These are phyloP conservation scores for Aspergillus sp. DNA, from an alignment of 2,329 filamentous ascomycete genomes.

Conservation along the genomic window DNA sequence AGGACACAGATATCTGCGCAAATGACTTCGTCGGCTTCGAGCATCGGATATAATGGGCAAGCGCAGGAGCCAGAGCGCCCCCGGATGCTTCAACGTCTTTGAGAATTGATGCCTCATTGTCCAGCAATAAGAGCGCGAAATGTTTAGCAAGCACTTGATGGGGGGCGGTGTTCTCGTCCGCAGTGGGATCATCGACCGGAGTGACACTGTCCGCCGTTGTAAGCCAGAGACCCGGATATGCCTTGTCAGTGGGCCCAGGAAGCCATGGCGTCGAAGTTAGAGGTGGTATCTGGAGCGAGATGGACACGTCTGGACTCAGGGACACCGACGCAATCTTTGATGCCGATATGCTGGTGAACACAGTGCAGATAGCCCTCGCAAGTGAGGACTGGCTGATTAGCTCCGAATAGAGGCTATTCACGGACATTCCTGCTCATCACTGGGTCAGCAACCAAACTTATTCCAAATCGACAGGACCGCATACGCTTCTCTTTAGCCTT, in stretches of 20 bases:
- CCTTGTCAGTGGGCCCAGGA: conserved; percentile 66
- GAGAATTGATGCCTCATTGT: conserved; percentile 79
- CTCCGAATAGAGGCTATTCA: conserved; percentile 44
- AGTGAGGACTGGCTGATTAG: conserved; percentile 67
- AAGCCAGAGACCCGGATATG: conserved; percentile 76
- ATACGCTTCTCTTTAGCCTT: conserved; percentile 67
- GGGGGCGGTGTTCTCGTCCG: conserved; percentile 59
- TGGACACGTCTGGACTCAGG: conserved; percentile 64
- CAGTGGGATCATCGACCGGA: conserved; percentile 62
- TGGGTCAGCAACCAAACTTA: conserved; percentile 16
- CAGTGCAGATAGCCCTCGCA: conserved; percentile 76
- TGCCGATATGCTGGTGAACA: conserved; percentile 77
- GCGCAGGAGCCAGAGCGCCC: conserved; percentile 71
- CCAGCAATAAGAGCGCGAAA: conserved; percentile 80
- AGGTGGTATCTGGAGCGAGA: conserved; percentile 65
- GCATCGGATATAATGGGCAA: conserved; percentile 70
- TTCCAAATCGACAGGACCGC: conserved; percentile 9
- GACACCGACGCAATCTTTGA: conserved; percentile 85
- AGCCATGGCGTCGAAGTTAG: conserved; percentile 70
- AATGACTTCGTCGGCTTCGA: conserved; percentile 67
- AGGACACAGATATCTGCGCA: conserved; percentile 64
- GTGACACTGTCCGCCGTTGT: conserved; percentile 83
- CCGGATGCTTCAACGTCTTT: conserved; percentile 67
- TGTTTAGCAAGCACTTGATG: conserved; percentile 72
- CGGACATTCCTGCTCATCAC: conserved; percentile 32